Conservation (phyloP, 2,329 filamentous ascomycete species). For the Aspergillus ustus region DNA sequence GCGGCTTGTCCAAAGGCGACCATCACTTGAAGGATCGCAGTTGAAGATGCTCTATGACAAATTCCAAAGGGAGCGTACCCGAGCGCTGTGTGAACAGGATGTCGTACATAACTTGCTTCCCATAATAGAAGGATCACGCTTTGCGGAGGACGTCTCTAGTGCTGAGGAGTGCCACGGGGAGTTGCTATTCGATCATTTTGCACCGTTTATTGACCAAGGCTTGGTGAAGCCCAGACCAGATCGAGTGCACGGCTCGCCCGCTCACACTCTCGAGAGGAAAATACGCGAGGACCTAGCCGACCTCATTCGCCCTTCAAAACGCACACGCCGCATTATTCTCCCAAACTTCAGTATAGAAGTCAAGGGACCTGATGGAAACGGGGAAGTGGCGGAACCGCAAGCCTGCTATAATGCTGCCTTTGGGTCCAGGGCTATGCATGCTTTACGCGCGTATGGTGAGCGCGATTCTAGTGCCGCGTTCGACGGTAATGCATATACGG, state of each 20-base stretch:
- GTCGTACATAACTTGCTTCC: neutral
- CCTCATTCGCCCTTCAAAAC: neutral
- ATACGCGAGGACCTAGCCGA: neutral
- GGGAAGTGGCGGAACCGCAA: neutral
- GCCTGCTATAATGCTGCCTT: neutral
- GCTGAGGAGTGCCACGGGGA: neutral
- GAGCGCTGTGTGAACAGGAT: neutral
- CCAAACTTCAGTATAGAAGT: neutral
- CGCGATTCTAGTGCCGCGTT: neutral
- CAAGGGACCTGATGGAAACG: neutral
- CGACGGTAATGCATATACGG: neutral
- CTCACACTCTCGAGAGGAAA: neutral
- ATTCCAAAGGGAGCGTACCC: neutral
- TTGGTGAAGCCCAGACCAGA: neutral
- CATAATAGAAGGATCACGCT: neutral
- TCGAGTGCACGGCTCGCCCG: neutral
- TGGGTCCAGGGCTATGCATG: neutral
- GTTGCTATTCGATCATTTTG: neutral
- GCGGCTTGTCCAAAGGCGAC: neutral
- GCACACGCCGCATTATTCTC: neutral
- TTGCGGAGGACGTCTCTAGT: neutral
- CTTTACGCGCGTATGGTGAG: neutral
- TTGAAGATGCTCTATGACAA: neutral
- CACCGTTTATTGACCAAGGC: neutral
- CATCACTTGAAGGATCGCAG: neutral